Conservation (phyloP, 169 alveolate genomes). For the Eimeria sp. region DNA sequence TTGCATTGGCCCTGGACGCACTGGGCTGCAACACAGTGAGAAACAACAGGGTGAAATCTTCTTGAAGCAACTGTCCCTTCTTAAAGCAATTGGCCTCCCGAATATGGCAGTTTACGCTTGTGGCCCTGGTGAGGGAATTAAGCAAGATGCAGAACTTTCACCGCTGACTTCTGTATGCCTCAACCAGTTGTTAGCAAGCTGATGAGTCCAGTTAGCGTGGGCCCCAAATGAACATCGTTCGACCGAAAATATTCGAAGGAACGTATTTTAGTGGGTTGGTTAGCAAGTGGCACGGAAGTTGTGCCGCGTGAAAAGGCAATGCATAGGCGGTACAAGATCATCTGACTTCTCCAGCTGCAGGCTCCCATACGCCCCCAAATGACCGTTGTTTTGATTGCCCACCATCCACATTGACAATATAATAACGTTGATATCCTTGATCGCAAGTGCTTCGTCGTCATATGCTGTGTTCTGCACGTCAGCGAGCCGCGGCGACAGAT, state of each 20-base stretch:
- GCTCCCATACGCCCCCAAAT: too few species aligned
- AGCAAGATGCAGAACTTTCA: not conserved
- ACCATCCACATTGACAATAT: too few species aligned
- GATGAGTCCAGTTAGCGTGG: not conserved
- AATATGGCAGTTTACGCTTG: not conserved
- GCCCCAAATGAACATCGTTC: not conserved
- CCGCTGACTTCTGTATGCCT: not conserved
- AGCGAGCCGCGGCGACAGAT: not conserved
- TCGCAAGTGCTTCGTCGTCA: too few species aligned
- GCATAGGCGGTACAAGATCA: not conserved
- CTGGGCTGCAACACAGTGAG: not conserved
- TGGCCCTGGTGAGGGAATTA: not conserved
- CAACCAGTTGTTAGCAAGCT: not conserved
- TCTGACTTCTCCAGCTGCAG: too few species aligned
- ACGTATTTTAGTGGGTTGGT: not conserved
- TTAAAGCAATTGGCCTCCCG: not conserved
- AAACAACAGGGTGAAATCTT: not conserved
- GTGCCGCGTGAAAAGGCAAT: not conserved
- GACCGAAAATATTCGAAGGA: not conserved
- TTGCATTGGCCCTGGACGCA: not conserved
- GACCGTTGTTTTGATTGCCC: too few species aligned
- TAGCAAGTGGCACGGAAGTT: not conserved
- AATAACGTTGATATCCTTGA: too few species aligned
- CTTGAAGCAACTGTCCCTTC: not conserved
- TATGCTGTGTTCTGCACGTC: too few species aligned